Evolutionary conservation across 257 asterid genomes (phyloP).

Genomic region (Capsicum pubescens): DNA sequence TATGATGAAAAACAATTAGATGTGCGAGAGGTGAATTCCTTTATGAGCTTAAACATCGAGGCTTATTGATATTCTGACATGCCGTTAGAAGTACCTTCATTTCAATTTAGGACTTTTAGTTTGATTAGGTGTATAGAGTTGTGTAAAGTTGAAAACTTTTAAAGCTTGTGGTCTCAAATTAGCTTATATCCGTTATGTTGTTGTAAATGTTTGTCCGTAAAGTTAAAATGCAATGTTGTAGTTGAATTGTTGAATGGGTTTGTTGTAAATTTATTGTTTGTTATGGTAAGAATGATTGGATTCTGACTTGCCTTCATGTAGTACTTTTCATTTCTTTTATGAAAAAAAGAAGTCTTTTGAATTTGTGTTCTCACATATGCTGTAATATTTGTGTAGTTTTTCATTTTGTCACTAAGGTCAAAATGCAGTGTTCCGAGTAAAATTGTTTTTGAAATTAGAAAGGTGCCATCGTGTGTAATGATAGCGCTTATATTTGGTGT

Average conservation of each 20-base stretch:
- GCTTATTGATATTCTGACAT: slow-evolving; percentile 45
- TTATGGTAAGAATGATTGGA: no score
- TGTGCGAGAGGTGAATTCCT: slow-evolving; percentile 23
- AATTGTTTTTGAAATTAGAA: no score
- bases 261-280: no score
- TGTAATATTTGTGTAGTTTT: no score
- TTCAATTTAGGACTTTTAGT: neutral
- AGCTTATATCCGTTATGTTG: neutral
- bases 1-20: slow-evolving; percentile 7
- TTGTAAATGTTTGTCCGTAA: neutral
- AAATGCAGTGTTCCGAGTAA: no score
- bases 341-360: no score
- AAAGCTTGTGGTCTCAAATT: neutral
- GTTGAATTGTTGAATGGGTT: no score
- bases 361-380: no score
- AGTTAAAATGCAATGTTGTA: neutral
- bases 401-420: no score
- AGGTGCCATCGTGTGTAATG: neutral
- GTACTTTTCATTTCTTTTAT: no score
- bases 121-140: neutral
- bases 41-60: slow-evolving; percentile 8
- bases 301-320: no score
- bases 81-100: neutral
- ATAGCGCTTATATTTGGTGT: no score
- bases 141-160: neutral